phyloP scores from a whole-genome alignment of 805 yeast species.

The Middelhovenomyces tepae region DNA sequence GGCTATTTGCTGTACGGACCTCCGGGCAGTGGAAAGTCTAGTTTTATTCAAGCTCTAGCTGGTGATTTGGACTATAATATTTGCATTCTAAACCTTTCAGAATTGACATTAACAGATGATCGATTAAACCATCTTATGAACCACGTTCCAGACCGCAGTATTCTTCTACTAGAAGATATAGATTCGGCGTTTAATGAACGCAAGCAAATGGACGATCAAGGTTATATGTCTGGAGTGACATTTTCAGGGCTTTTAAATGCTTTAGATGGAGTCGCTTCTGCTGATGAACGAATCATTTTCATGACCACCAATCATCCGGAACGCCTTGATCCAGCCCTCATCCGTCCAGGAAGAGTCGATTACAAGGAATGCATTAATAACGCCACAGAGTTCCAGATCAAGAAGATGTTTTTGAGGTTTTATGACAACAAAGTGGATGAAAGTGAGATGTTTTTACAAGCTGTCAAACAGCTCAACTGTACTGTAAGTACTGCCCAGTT shows the following conservation, averaged over 20 bases:
- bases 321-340: conserved; percentile 79
- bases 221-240: conserved; percentile 82
- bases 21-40: conserved; percentile 95
- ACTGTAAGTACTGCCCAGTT: conserved; percentile 85
- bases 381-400: conserved; percentile 76
- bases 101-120: conserved; percentile 88
- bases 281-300: conserved; percentile 91
- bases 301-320: conserved; percentile 99
- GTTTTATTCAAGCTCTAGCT: conserved; percentile 92
- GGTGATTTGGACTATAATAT: conserved; percentile 94
- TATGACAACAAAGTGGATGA: conserved; percentile 53
- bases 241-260: conserved; percentile 92
- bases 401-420: conserved; percentile 79
- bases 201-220: conserved; percentile 64
- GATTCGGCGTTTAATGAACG: conserved; percentile 93
- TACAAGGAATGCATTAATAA: conserved; percentile 73
- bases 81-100: conserved; percentile 85
- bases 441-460: conserved; percentile 43
- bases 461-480: conserved; percentile 39
- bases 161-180: conserved; percentile 79
- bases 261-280: conserved; percentile 93
- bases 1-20: conserved; percentile 94
- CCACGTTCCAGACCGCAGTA: conserved; percentile 84
- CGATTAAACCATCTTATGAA: conserved; percentile 92
- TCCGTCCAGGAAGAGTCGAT: conserved; percentile 94